Percentiles rank a stretch among this genome's conserved stretches.
phyloP scores from a whole-genome alignment of 2,329 filamentous ascomycete species.

The Aspergillus sp. region DNA sequence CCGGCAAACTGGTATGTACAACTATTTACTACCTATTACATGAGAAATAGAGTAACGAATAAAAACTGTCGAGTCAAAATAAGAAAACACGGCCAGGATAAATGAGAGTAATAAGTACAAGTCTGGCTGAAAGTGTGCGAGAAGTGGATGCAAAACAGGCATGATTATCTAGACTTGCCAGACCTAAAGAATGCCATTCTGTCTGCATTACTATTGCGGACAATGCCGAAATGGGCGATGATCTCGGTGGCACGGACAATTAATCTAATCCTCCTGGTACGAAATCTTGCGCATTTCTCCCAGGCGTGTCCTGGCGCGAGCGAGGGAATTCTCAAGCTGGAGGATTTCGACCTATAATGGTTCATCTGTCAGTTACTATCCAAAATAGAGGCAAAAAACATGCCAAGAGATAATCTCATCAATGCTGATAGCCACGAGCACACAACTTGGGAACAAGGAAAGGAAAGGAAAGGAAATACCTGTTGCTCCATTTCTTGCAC shows the following conservation, averaged over 20 bases:
- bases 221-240: no score
- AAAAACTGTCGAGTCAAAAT: not conserved
- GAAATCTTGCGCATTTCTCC: slow-evolving; percentile 99
- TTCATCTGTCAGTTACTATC: not conserved
- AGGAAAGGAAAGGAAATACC: slow-evolving; percentile 53
- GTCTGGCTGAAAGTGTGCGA: not conserved
- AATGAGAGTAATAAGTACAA: not conserved
- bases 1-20: not conserved
- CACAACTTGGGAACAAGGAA: not conserved
- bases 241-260: not conserved
- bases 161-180: not conserved
- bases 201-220: no score
- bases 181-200: not conserved
- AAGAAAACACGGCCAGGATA: not conserved
- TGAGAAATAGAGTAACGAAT: not conserved
- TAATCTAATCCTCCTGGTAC: slow-evolving; percentile 72
- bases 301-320: slow-evolving; percentile 74
- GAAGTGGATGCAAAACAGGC: not conserved
- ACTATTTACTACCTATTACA: not conserved
- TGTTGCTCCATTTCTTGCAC: slow-evolving; percentile 99
- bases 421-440: not conserved
- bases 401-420: not conserved
- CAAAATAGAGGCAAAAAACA: not conserved
- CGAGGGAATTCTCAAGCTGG: slow-evolving; percentile 84
- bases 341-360: slow-evolving; percentile 82